Evolutionary conservation across 306 rosid species (phyloP), one percentile per base, ranked within the genome.

Genomic region (Vigna radiata): DNA sequence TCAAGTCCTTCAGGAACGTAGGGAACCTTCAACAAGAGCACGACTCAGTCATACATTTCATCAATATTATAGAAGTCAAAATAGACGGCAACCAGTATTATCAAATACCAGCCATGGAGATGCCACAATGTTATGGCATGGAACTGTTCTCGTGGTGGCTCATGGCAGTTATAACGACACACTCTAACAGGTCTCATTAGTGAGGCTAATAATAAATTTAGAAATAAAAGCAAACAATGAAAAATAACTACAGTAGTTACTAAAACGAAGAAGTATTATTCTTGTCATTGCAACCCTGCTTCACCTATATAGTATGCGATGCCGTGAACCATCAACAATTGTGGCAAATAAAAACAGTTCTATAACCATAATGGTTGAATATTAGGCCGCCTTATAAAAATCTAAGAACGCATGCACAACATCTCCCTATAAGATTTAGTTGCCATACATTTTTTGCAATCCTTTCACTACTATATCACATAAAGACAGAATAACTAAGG

Each of bases 1-100:
- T 95, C 98, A 58, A 95, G 96, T 78, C 97, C 98, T 86, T 92
- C 98, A 50, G 96, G 98, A 68, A 95, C 93, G 83, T 90, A 95
- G 46, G 98, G 96, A 85, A 95, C 98, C 98, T 95, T 79, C 85
- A 87, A 75, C 47, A 68, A 49, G 44, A 79, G 37, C 81, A 76
- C 36, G 41, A 12, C 55, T 83, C 58, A 80, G 69, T 65, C 68
- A 84, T 60, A 37, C 54, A 70, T 62, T 73, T 77, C 68, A 17
- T 25, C 50, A 21, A 55, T 65, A 33, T 23, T 37, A 64, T 39
- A n/a, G 58, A 43, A 68, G 67, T 63, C 23, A 16, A 67, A 33
- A 46, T 65, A 68, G 54, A 78, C 72, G 25, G 70, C 4, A 19
- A 18, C 50, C 70, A 18, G 9, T 11, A 41, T 17, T 18, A 41